A percentile compares a stretch with the other conserved stretches of the same genome.
Evolutionary conservation across 352 stramenopile genomes (phyloP).

Genomic region (Phytophthora melonis): DNA sequence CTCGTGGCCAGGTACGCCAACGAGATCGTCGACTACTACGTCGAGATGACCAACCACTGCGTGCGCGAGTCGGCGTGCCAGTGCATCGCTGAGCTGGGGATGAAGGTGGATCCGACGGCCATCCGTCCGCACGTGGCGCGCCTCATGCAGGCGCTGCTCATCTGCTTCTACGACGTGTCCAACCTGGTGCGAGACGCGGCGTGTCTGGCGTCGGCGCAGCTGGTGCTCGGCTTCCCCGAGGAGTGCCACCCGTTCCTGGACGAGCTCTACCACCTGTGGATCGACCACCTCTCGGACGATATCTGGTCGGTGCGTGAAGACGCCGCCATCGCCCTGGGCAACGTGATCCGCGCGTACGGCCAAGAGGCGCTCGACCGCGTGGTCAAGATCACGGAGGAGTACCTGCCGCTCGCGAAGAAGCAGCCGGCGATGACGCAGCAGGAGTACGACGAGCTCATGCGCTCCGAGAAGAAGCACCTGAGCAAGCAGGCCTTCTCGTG

Average conservation of each 20-base stretch:
- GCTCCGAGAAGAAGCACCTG: constrained; percentile 92
- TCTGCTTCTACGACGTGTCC: constrained; percentile 97
- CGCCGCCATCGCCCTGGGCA: constrained; percentile 94
- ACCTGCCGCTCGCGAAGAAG: constrained; percentile 87
- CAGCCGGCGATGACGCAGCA: constrained; percentile 94
- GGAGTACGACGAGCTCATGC: constrained; percentile 93
- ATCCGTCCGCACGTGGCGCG: constrained; percentile 74
- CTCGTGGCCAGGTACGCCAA: constrained; percentile 89
- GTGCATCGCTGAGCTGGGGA: constrained; percentile 95
- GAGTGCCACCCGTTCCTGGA: constrained; percentile 91
- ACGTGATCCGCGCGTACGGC: constrained; percentile 94
- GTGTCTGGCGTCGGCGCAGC: constrained; percentile 89
- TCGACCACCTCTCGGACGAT: constrained; percentile 96
- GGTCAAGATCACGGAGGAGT: constrained; percentile 68
- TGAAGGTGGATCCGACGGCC: constrained; percentile 84
- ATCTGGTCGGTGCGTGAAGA: constrained; percentile 98
- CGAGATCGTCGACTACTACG: constrained; percentile 95
- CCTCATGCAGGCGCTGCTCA: constrained; percentile 90
- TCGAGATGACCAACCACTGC: constrained; percentile 96
- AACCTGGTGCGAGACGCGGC: constrained; percentile 97
- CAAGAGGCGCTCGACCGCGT: constrained; percentile 84
- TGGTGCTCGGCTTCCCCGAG: constrained; percentile 85
- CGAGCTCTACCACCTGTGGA: constrained; percentile 91
- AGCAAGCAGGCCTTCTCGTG: constrained; percentile 96
- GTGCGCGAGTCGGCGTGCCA: constrained; percentile 96